phyloP scores from a whole-genome alignment of 306 rosid genomes.

The Trifolium dubium region DNA sequence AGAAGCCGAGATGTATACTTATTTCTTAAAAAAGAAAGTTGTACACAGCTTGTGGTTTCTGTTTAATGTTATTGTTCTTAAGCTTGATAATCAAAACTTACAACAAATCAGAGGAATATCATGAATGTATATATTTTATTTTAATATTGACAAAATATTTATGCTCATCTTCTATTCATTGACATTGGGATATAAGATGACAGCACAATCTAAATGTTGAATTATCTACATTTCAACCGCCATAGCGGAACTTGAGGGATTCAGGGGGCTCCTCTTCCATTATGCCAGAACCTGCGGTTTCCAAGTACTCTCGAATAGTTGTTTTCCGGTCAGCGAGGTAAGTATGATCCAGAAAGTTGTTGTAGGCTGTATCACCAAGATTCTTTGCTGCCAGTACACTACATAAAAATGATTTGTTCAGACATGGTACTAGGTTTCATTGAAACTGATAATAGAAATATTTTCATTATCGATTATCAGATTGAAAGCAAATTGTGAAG shows the following conservation, averaged over 20 bases:
- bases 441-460: constrained; percentile 1
- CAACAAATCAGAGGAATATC: constrained; percentile 13
- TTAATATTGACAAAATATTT: constrained; percentile 9
- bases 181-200: background rate
- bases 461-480: constrained; percentile 1
- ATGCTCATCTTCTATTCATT: constrained; percentile 10
- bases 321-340: constrained; percentile 92
- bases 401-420: constrained; percentile 19
- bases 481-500: too few species aligned
- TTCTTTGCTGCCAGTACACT: constrained; percentile 92
- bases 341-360: constrained; percentile 90
- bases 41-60: constrained; percentile 2
- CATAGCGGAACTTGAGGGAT: constrained; percentile 77
- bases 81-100: constrained; percentile 23
- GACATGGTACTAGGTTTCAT: background rate
- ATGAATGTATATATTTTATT: constrained; percentile 11
- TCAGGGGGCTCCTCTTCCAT: constrained; percentile 98
- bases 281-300: constrained; percentile 75
- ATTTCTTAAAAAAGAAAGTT: constrained; percentile 3
- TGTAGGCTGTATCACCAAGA: constrained; percentile 61
- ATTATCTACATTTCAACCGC: constrained; percentile 59
- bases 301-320: constrained; percentile 74
- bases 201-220: constrained; percentile 16
- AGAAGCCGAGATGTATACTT: constrained; percentile 5
- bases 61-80: constrained; percentile 22